Evolutionary conservation across 2,329 filamentous ascomycete genomes (phyloP).

Genomic region (Colletotrichum filicis): DNA sequence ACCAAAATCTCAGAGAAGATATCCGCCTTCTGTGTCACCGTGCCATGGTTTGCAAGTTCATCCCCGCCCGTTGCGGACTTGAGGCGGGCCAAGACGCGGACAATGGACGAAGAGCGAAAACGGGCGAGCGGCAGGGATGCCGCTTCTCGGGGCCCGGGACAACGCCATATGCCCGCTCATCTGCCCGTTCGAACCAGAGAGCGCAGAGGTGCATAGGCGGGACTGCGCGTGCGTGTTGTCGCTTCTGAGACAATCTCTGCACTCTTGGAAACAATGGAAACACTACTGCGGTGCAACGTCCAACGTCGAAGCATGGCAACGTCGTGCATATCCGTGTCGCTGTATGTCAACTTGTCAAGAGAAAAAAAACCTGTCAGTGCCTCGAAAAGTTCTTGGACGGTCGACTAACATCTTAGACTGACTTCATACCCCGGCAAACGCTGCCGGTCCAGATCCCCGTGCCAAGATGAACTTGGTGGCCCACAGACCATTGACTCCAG

Average conservation of each 20-base stretch:
- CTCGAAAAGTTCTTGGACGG: too few species aligned
- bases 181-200: background rate
- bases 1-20: background rate
- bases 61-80: background rate
- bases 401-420: background rate
- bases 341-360: background rate
- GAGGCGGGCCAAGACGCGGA: background rate
- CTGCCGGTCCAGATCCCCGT: background rate
- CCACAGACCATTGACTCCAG: background rate
- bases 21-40: background rate
- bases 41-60: background rate
- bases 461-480: background rate
- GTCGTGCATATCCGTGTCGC: background rate
- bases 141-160: background rate
- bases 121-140: too few species aligned
- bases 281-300: background rate
- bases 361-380: background rate
- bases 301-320: background rate
- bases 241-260: background rate
- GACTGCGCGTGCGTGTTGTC: too few species aligned
- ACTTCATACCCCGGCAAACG: background rate
- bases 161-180: background rate
- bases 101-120: background rate
- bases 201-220: background rate
- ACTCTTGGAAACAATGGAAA: background rate